Percentiles rank a stretch among this genome's conserved stretches.
Conservation (phyloP, 2,329 filamentous ascomycete species). For the Aspergillus calidoustus region DNA sequence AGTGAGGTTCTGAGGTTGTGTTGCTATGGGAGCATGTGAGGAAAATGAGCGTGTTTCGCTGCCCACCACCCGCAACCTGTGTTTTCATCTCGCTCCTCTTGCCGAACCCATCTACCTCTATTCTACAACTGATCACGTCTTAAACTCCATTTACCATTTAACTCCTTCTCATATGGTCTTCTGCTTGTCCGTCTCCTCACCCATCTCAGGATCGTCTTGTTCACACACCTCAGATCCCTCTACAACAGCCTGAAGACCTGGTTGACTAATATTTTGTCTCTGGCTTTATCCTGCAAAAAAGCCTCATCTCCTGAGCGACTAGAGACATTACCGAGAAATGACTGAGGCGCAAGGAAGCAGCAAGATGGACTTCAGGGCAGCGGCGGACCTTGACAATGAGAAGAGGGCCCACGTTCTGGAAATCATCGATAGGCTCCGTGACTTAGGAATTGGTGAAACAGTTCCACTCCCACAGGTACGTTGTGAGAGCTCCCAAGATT, state of each 20-base stretch:
- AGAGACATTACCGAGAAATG: background rate
- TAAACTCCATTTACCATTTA: too few relatives aligned
- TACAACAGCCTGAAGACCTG: too few relatives aligned
- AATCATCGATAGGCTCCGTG: conserved; percentile 34
- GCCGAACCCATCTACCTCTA: too few relatives aligned
- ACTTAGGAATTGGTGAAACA: conserved; percentile 34
- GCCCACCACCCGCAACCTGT: background rate
- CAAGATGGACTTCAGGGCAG: conserved; percentile 4
- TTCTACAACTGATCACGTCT: too few relatives aligned
- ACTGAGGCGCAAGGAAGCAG: background rate
- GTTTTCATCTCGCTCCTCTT: background rate
- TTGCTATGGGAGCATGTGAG: background rate
- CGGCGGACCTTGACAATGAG: conserved; percentile 33
- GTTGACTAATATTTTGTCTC: too few relatives aligned
- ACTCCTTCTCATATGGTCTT: too few relatives aligned
- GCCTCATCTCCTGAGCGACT: background rate
- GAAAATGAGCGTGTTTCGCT: background rate
- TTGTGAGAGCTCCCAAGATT: too few relatives aligned
- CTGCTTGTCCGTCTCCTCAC: too few relatives aligned
- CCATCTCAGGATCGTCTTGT: too few relatives aligned
- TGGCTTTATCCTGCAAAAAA: background rate
- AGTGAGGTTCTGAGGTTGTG: background rate
- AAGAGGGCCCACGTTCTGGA: conserved; percentile 22
- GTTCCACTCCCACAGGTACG: conserved; percentile 36
- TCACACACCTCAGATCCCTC: too few relatives aligned